Evolutionary conservation across 305 asterid genomes (phyloP).

Genomic region (Petunia hybrid): DNA sequence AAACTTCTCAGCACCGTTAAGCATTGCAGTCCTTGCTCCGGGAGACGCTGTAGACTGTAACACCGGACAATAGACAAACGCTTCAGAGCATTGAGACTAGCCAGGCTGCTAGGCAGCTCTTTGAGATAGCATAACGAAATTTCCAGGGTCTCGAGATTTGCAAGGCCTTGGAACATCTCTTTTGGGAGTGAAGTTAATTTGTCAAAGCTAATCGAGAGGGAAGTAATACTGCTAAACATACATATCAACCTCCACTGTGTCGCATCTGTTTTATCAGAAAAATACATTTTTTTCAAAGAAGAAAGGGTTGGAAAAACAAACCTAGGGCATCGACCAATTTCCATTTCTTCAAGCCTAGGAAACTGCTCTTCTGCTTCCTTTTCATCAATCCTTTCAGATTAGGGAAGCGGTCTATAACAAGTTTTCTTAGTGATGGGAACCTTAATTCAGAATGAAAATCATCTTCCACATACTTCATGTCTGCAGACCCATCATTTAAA

Average conservation of each 20-base stretch:
- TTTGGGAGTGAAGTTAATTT: background rate
- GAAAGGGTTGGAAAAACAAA: too few species aligned
- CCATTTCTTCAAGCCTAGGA: background rate
- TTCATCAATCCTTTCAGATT: background rate
- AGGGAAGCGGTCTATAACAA: slow-evolving; percentile 25
- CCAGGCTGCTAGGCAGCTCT: background rate
- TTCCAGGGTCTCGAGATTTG: background rate
- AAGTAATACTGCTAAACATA: background rate
- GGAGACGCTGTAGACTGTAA: background rate
- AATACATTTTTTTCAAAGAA: too few species aligned
- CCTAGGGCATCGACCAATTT: too few species aligned
- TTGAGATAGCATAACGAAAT: background rate
- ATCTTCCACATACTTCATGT: background rate
- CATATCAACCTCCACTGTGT: background rate
- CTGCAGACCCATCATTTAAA: background rate
- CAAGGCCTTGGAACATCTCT: background rate
- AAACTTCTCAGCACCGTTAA: too few species aligned
- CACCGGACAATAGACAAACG: background rate
- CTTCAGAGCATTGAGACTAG: background rate
- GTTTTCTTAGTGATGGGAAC: slow-evolving; percentile 1
- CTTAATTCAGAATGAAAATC: background rate
- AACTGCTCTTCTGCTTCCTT: background rate
- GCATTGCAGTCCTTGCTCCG: background rate
- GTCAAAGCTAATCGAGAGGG: background rate
- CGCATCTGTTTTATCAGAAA: background rate